These are phyloP conservation scores for Omphalotus olearius DNA, from an alignment of 1,284 basidiomycete genomes.

Conservation along the genomic window DNA sequence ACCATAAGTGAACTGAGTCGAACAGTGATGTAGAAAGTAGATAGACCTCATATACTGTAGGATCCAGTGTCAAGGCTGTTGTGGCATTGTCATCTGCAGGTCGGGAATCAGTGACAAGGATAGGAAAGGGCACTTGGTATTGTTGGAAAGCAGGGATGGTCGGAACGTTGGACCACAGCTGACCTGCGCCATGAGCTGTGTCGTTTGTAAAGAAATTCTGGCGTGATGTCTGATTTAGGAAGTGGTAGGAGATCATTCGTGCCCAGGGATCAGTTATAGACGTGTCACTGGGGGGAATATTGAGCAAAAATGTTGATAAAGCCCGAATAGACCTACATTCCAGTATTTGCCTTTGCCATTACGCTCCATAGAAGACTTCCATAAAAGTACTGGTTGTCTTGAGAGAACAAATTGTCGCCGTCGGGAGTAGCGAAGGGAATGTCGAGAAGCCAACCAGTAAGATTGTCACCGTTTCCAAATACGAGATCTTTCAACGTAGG, in stretches of 20 bases:
- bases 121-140: conserved; percentile 49
- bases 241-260: conserved; percentile 63
- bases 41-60: conserved; percentile 57
- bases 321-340: conserved; percentile 38
- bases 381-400: conserved; percentile 51
- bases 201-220: conserved; percentile 57
- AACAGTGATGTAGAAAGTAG: neutral
- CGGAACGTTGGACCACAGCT: conserved; percentile 59
- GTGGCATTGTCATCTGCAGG: conserved; percentile 42
- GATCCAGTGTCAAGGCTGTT: conserved; percentile 34
- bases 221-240: conserved; percentile 57
- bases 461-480: conserved; percentile 42
- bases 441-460: conserved; percentile 58
- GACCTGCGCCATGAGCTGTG: conserved; percentile 58
- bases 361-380: conserved; percentile 58
- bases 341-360: conserved; percentile 47
- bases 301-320: conserved; percentile 4
- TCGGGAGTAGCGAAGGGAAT: conserved; percentile 50
- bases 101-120: conserved; percentile 51
- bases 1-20: neutral
- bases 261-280: conserved; percentile 62
- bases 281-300: conserved; percentile 42
- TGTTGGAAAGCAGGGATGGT: conserved; percentile 42
- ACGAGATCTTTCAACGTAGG: conserved; percentile 49
- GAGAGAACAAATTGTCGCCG: conserved; percentile 38